Evolutionary conservation across 805 yeast species (phyloP).

Genomic region (Cephaloascus fragrans): DNA sequence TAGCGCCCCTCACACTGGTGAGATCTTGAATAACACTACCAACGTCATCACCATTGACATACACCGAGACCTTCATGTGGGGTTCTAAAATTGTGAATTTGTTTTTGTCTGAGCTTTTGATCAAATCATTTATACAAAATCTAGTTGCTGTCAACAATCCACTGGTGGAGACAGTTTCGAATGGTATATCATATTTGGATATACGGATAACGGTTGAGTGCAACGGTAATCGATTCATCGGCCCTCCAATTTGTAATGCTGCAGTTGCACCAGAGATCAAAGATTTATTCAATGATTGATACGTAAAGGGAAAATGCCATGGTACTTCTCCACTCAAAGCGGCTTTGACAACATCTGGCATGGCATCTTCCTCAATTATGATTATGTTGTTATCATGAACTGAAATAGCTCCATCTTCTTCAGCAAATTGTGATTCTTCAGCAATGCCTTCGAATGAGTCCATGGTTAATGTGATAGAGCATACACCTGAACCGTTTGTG

Average conservation of each 20-base stretch:
- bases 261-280: conserved; percentile 50
- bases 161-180: conserved; percentile 28
- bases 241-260: conserved; percentile 62
- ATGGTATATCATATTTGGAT: conserved; percentile 41
- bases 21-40: conserved; percentile 84
- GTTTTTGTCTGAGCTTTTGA: conserved; percentile 15
- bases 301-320: conserved; percentile 39
- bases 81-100: conserved; percentile 71
- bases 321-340: conserved; percentile 17
- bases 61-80: conserved; percentile 66
- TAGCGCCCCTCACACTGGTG: conserved; percentile 68
- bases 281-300: conserved; percentile 43
- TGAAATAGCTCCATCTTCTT: conserved; percentile 27
- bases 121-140: conserved; percentile 27
- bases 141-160: conserved; percentile 38
- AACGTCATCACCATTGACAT: conserved; percentile 58
- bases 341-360: conserved; percentile 10
- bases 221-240: conserved; percentile 42
- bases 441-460: conserved; percentile 27
- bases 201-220: conserved; percentile 53
- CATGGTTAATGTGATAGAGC: conserved; percentile 15
- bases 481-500: conserved; percentile 3
- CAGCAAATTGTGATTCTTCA: conserved; percentile 18
- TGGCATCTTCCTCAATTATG: conserved; percentile 22
- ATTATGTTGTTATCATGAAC: conserved; percentile 41